Evolutionary conservation across 2,329 filamentous ascomycete genomes (phyloP).

Genomic region (Hypoxylon sp.): DNA sequence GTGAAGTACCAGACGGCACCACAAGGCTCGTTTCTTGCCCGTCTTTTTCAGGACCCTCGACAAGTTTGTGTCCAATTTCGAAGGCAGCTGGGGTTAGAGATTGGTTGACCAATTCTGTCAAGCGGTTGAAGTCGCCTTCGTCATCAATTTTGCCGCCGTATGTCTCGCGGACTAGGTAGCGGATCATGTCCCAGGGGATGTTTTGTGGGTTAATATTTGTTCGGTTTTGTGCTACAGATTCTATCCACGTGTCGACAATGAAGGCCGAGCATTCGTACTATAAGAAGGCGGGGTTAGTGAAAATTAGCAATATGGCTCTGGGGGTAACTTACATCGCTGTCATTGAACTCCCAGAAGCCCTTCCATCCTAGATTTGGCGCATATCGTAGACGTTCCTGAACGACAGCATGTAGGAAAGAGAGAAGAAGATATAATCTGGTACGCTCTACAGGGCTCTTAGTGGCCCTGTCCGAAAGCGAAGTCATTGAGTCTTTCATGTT

Average conservation of each 20-base stretch:
- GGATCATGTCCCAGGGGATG: slow-evolving; percentile 96
- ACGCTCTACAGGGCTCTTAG: slow-evolving; percentile 90
- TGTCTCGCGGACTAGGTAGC: slow-evolving; percentile 90
- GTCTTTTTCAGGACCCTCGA: slow-evolving; percentile 73
- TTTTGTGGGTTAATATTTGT: slow-evolving; percentile 95
- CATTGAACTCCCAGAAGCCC: slow-evolving; percentile 99
- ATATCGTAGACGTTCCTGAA: slow-evolving; percentile 95
- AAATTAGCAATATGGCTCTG: not conserved
- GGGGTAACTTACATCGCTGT: slow-evolving; percentile 87
- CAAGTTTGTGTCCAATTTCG: slow-evolving; percentile 91
- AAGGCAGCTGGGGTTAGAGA: slow-evolving; percentile 91
- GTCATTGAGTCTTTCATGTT: slow-evolving; percentile 99
- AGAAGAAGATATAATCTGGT: slow-evolving; percentile 90
- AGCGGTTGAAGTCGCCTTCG: slow-evolving; percentile 82
- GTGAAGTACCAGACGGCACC: slow-evolving; percentile 83
- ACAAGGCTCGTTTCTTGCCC: slow-evolving; percentile 74
- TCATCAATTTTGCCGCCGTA: slow-evolving; percentile 99
- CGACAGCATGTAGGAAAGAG: slow-evolving; percentile 94
- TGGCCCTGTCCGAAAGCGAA: slow-evolving; percentile 80
- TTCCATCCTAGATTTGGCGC: slow-evolving; percentile 96
- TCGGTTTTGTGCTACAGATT: slow-evolving; percentile 83
- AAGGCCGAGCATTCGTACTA: slow-evolving; percentile 97
- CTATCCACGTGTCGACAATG: slow-evolving; percentile 96
- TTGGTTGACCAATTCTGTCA: slow-evolving; percentile 79
- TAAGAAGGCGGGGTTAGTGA: slow-evolving; percentile 16